These are phyloP conservation scores for Amanita muscaria DNA, from an alignment of 768 basidiomycete genomes.

Conservation along the genomic window DNA sequence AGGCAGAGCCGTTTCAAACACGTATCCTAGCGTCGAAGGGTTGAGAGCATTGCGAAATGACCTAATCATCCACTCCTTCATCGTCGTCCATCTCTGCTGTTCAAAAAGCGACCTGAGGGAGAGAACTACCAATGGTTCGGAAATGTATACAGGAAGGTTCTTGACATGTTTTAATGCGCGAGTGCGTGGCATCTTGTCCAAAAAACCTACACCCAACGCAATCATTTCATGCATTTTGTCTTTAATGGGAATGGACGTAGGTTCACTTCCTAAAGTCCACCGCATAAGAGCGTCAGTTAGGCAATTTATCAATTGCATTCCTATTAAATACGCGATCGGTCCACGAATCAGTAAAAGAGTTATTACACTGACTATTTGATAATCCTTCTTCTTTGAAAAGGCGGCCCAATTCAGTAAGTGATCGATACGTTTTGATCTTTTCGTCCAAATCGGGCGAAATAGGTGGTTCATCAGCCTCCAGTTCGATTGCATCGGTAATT, in stretches of 20 bases:
- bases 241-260: neutral
- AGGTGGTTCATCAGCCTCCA: too few species aligned
- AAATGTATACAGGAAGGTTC: slow-evolving; percentile 11
- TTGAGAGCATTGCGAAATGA: slow-evolving; percentile 5
- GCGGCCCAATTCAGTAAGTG: too few species aligned
- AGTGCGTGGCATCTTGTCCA: neutral
- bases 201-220: neutral
- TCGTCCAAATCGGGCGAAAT: too few species aligned
- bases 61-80: slow-evolving; percentile 1
- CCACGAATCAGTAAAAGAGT: too few species aligned
- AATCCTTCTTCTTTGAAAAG: too few species aligned
- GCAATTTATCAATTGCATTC: neutral
- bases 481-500: too few species aligned
- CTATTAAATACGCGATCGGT: too few species aligned
- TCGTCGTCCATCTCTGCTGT: slow-evolving; percentile 3
- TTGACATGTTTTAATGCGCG: neutral
- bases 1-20: neutral
- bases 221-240: neutral
- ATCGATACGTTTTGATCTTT: too few species aligned
- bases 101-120: slow-evolving; percentile 10
- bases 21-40: neutral
- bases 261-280: slow-evolving; percentile 1
- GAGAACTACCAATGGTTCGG: slow-evolving; percentile 13
- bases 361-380: too few species aligned
- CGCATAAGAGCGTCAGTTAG: neutral